Evolutionary conservation across 1,284 basidiomycete species (phyloP).

Genomic region (Abortiporus biennis): DNA sequence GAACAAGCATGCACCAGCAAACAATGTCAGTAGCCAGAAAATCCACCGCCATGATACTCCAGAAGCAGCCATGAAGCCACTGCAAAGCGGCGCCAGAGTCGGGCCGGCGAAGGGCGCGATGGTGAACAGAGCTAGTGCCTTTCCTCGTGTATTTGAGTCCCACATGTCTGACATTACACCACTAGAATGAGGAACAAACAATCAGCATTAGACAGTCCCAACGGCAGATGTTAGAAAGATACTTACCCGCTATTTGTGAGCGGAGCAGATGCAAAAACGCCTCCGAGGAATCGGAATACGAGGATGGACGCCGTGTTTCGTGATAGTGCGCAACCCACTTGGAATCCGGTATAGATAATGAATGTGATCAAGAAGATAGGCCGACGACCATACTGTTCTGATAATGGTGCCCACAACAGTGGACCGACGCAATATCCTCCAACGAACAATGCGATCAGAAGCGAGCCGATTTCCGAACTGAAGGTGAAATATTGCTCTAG

Average conservation of each 20-base stretch:
- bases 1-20: constrained; percentile 45
- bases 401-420: constrained; percentile 56
- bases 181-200: constrained; percentile 16
- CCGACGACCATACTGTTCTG: constrained; percentile 53
- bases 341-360: constrained; percentile 22
- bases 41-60: constrained; percentile 65
- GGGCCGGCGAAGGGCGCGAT: constrained; percentile 73
- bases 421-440: constrained; percentile 48
- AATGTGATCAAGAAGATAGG: constrained; percentile 56
- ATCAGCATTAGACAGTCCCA: constrained; percentile 1
- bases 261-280: constrained; percentile 25
- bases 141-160: constrained; percentile 29
- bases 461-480: constrained; percentile 38
- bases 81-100: constrained; percentile 58
- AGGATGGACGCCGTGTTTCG: constrained; percentile 25
- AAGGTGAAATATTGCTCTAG: constrained; percentile 51
- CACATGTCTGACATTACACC: constrained; percentile 30
- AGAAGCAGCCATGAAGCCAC: constrained; percentile 44
- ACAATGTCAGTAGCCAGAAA: constrained; percentile 71
- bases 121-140: constrained; percentile 28
- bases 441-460: constrained; percentile 37
- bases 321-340: constrained; percentile 25
- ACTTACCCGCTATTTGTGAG: constrained; percentile 26
- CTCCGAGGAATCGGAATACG: constrained; percentile 26
- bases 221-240: neutral